Base-by-base conservation (phyloP, 2,329 filamentous ascomycete species). In the Chrysoporthe cubensis region DNA sequence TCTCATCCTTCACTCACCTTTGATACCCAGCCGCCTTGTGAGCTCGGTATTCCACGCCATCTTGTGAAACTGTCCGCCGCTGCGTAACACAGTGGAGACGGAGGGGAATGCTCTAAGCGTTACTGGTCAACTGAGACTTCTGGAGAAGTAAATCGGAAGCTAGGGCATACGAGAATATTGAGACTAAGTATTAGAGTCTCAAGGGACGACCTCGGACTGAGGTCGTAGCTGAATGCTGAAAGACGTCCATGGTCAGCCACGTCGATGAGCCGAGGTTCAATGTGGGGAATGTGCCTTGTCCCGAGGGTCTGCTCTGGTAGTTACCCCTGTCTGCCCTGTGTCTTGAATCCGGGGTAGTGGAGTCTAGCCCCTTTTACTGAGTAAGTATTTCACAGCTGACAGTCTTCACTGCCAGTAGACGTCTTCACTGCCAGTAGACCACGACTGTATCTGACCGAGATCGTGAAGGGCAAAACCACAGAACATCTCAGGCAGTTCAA, bases 21-120 rank as follows among this genome's bases (percentile, higher is more conserved):
- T 63, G 54, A 70, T 70, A 32, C 69, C 69, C 60, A 70, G 14
- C 6, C 62, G 64, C 61, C 69, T 67, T 7, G 69, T 70, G 61
- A 70, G 69, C 52, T 70, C 69, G 13, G 69, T 70, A 57, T 70
- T 70, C 66, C 66, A 70, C 60, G 69, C 48, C 69, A 70, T 70
- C 48, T 18, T 69, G 64, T 42, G 62, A 44, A 21, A 42, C 21
- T 54, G 57, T n/a, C 62, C 40, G 56, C 21, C 26, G 21, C 26
- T 40, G 44, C 26, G 42, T 5, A 16, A 14, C 42, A 21, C 40
- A 2, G 21, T 13, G 14, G 37, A 34, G 21, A 14, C 2, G 9
- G 37, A 1, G 13, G 16, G 26, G 32, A 7, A 16, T 54, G 26
- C 14, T 54, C 21, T 2, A 2, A 34, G 26, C 26, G 7, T 3